These are phyloP conservation scores for Entamoeba dispar DNA, from an alignment of 208 protist genomes.

Conservation along the genomic window DNA sequence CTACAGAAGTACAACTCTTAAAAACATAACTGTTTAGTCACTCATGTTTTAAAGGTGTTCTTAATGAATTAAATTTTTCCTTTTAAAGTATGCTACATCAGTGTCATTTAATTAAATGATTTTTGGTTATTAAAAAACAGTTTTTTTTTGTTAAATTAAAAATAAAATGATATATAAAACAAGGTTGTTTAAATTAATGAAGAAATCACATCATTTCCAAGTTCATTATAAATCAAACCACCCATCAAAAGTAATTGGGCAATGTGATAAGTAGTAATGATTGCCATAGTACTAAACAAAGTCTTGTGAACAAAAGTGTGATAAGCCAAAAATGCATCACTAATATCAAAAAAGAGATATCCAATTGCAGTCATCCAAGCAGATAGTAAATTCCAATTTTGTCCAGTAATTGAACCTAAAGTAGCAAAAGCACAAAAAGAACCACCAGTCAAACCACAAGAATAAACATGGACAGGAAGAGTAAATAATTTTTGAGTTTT, in stretches of 20 bases:
- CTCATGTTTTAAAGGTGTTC: too few species aligned
- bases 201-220: neutral
- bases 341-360: neutral
- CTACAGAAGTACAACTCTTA: neutral
- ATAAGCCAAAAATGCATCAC: neutral
- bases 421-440: neutral
- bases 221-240: neutral
- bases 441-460: neutral
- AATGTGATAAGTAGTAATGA: neutral
- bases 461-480: neutral
- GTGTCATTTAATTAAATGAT: too few species aligned
- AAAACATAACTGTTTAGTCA: too few species aligned
- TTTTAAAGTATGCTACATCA: too few species aligned
- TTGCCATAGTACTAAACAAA: neutral
- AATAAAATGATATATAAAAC: too few species aligned
- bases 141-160: too few species aligned
- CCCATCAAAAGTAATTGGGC: neutral
- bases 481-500: neutral
- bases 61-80: too few species aligned
- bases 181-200: neutral
- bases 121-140: too few species aligned
- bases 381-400: neutral
- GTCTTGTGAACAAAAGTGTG: neutral
- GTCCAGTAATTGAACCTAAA: neutral
- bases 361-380: neutral